These are phyloP conservation scores for Flaveria floridana DNA, from an alignment of 140 eudicot genomes.

Conservation along the genomic window DNA sequence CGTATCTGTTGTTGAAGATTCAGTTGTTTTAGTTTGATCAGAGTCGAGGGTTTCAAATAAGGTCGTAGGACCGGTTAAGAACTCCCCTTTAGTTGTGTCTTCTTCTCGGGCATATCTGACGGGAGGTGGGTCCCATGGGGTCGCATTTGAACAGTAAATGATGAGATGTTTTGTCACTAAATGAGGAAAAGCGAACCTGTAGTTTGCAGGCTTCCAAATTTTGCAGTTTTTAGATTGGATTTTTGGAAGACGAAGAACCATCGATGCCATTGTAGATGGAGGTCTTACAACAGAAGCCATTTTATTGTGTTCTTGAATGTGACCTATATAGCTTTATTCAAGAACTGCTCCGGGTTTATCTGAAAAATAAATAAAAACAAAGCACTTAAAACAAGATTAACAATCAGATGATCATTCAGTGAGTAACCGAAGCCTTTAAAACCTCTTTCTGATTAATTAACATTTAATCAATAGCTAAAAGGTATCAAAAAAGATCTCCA, in stretches of 20 bases:
- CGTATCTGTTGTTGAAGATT: slow-evolving; percentile 33
- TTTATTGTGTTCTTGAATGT: slow-evolving; percentile 16
- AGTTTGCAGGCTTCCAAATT: slow-evolving; percentile 39
- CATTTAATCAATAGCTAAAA: not conserved
- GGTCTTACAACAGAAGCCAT: slow-evolving; percentile 52
- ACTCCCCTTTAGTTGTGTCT: slow-evolving; percentile 40
- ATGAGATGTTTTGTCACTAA: slow-evolving; percentile 22
- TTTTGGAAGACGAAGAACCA: slow-evolving; percentile 34
- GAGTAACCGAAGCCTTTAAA: not conserved
- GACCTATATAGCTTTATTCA: slow-evolving; percentile 21
- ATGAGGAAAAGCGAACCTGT: slow-evolving; percentile 31
- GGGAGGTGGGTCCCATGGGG: slow-evolving; percentile 88
- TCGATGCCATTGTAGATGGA: slow-evolving; percentile 41
- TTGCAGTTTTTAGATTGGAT: slow-evolving; percentile 34
- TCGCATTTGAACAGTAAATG: slow-evolving; percentile 48
- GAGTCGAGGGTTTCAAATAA: slow-evolving; percentile 60
- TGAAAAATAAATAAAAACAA: slow-evolving; percentile 26
- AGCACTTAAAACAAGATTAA: not conserved
- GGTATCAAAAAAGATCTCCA: not conserved
- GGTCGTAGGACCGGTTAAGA: slow-evolving; percentile 40
- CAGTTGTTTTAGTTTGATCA: slow-evolving; percentile 34
- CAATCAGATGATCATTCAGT: not conserved
- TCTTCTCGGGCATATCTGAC: slow-evolving; percentile 53
- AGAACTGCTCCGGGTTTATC: slow-evolving; percentile 25
- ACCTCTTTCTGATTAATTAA: slow-evolving; percentile 4